phyloP scores from a whole-genome alignment of 2,329 filamentous ascomycete species.

The Dothiorella sarmentorum region DNA sequence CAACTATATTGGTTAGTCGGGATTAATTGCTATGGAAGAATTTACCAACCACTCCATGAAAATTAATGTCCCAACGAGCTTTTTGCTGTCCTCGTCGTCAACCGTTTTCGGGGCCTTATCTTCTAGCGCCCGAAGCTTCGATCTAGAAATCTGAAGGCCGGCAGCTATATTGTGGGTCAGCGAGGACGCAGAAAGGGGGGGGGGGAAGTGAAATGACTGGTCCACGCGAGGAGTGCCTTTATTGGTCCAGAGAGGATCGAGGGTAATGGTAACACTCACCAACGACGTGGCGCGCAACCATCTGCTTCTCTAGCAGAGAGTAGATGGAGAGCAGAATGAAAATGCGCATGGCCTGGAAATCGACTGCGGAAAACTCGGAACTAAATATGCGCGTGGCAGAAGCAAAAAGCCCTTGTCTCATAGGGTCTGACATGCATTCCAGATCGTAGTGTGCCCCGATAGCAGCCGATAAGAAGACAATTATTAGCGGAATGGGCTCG shows the following conservation, averaged over 20 bases:
- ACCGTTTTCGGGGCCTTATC: background rate
- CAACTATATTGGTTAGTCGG: slow-evolving; percentile 22
- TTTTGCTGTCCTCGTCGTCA: slow-evolving; percentile 26
- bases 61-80: slow-evolving; percentile 34
- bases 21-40: background rate
- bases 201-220: too few species aligned
- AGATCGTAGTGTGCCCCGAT: slow-evolving; percentile 38
- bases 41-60: slow-evolving; percentile 33
- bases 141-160: slow-evolving; percentile 36
- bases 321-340: slow-evolving; percentile 36
- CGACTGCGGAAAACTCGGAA: slow-evolving; percentile 30
- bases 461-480: slow-evolving; percentile 36
- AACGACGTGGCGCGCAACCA: slow-evolving; percentile 37
- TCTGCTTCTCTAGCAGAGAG: slow-evolving; percentile 37
- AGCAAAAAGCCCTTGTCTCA: slow-evolving; percentile 31
- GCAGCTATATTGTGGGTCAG: too few species aligned
- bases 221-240: too few species aligned
- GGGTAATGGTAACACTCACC: slow-evolving; percentile 25
- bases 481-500: slow-evolving; percentile 33
- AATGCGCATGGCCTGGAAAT: slow-evolving; percentile 35
- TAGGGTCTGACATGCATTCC: slow-evolving; percentile 32
- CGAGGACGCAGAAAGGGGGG: too few species aligned
- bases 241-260: too few species aligned
- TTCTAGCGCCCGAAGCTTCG: slow-evolving; percentile 26
- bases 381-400: slow-evolving; percentile 35